Evolutionary conservation across 768 basidiomycete genomes (phyloP).

Genomic region (Ramaria sp.): DNA sequence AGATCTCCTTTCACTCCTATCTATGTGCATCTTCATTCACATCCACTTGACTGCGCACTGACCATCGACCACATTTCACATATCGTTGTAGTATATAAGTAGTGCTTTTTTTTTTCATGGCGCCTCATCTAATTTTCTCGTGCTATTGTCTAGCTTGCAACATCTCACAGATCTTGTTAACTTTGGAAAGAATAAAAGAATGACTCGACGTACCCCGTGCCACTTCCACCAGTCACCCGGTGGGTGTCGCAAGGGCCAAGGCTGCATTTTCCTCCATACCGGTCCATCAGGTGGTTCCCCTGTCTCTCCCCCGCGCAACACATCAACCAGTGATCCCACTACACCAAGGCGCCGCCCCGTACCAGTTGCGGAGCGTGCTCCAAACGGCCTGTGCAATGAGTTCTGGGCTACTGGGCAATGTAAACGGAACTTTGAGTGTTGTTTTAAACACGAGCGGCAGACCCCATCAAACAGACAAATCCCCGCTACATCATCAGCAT

Average conservation of each 20-base stretch:
- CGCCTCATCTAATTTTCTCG: too few species aligned
- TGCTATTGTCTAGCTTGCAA: not conserved
- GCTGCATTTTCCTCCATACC: constrained; percentile 27
- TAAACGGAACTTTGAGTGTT: constrained; percentile 34
- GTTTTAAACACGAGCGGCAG: constrained; percentile 24
- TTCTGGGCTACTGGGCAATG: constrained; percentile 40
- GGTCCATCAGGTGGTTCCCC: not conserved
- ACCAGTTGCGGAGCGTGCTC: constrained; percentile 13
- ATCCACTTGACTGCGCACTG: too few species aligned
- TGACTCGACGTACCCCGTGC: constrained; percentile 23
- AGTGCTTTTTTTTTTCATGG: too few species aligned
- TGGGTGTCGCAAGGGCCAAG: constrained; percentile 35
- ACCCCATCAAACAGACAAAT: constrained; percentile 5
- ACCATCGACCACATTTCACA: too few species aligned
- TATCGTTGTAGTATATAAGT: too few species aligned
- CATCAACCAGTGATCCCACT: constrained; percentile 12
- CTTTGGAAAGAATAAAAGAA: not conserved
- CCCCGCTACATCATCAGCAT: not conserved
- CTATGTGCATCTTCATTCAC: too few species aligned
- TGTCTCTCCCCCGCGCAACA: constrained; percentile 6
- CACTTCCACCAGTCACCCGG: constrained; percentile 28
- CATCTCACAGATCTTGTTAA: not conserved
- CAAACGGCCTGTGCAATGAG: constrained; percentile 31
- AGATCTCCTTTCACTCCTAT: too few species aligned
- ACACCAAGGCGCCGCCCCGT: constrained; percentile 10